Evolutionary conservation across 176 grass and related monocot species (phyloP).

Genomic region (Melocanna baccifera): DNA sequence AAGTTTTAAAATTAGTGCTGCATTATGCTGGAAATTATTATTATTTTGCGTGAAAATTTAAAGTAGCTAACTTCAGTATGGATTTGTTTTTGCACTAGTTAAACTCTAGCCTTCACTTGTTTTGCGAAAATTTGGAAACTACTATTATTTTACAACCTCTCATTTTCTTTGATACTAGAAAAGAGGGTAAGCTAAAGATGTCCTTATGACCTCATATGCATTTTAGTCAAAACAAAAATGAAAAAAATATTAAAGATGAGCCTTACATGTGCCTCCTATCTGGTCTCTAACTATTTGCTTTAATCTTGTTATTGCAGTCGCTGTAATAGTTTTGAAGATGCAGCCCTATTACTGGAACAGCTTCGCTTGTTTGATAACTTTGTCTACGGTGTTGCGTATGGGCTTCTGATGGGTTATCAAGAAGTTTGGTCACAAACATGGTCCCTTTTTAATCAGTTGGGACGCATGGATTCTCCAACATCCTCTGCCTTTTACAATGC

Average conservation of each 20-base stretch:
- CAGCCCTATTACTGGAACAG: conserved; percentile 91
- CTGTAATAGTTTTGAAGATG: conserved; percentile 93
- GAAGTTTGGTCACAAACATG: conserved; percentile 72
- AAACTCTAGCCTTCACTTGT: conserved; percentile 1
- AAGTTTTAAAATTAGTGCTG: not conserved
- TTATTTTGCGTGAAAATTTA: not conserved
- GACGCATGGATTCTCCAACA: conserved; percentile 79
- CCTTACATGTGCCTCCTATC: not conserved
- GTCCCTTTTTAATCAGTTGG: conserved; percentile 78
- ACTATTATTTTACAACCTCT: not conserved
- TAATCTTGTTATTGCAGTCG: conserved; percentile 61
- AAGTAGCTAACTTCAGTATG: not conserved
- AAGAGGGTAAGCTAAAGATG: not conserved
- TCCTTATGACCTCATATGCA: not conserved
- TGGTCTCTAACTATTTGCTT: conserved; percentile 15
- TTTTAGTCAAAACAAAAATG: not conserved
- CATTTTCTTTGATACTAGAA: not conserved
- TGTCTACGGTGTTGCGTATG: conserved; percentile 88
- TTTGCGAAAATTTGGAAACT: not conserved
- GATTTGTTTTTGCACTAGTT: not conserved
- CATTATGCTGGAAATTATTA: not conserved
- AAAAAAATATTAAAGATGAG: not conserved
- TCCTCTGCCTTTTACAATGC: conserved; percentile 99
- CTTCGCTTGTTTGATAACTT: conserved; percentile 93
- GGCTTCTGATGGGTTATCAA: conserved; percentile 78